phyloP scores from a whole-genome alignment of 331 rosid genomes.

The Arachis monticola region DNA sequence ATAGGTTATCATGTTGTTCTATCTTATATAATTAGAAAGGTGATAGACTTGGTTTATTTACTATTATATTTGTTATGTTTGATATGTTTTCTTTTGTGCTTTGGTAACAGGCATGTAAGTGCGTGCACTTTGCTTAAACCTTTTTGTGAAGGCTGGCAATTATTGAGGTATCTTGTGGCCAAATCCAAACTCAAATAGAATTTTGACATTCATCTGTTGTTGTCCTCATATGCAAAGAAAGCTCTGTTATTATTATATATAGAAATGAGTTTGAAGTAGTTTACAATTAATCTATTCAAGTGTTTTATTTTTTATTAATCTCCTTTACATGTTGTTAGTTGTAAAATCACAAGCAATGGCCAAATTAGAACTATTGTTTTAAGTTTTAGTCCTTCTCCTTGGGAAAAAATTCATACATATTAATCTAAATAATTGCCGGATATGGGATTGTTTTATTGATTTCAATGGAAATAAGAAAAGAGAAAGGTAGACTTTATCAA shows the following conservation, averaged over 20 bases:
- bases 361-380: no score
- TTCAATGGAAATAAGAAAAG: no score
- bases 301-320: not conserved
- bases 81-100: not conserved
- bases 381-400: no score
- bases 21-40: conserved; percentile 25
- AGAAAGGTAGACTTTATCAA: no score
- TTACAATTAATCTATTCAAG: not conserved
- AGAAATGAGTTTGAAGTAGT: not conserved
- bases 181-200: conserved; percentile 16
- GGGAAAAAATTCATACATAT: no score
- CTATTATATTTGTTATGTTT: conserved; percentile 31
- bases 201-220: not conserved
- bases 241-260: not conserved
- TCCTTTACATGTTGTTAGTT: no score
- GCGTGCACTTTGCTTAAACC: no score
- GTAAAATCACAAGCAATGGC: not conserved
- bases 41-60: not conserved
- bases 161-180: not conserved
- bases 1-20: not conserved
- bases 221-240: not conserved
- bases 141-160: no score
- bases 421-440: no score
- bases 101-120: no score
- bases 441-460: no score